Conservation (phyloP, 306 rosid genomes). For the Carpinus fangiana region DNA sequence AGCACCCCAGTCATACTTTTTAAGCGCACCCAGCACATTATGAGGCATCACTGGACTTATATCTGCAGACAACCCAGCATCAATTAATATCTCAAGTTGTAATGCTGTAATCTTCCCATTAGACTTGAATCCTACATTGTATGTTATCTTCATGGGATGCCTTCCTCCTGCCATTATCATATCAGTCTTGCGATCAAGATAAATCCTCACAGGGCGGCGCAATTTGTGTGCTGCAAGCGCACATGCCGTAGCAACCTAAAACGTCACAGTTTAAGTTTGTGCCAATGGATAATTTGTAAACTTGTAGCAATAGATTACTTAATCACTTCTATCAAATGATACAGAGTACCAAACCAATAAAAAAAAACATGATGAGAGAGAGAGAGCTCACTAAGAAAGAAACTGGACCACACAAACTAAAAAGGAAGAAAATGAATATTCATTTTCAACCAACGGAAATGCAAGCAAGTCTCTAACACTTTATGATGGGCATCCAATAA, state of each 20-base stretch:
- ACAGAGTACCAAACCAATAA: neutral
- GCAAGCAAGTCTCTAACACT: neutral
- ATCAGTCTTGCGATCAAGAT: conserved; percentile 80
- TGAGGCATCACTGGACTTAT: conserved; percentile 61
- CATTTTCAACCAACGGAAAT: neutral
- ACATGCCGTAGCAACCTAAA: conserved; percentile 79
- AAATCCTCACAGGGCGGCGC: conserved; percentile 72
- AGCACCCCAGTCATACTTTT: conserved; percentile 93
- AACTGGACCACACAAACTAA: neutral
- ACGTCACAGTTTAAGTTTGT: conserved; percentile 30
- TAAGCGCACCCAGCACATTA: conserved; percentile 47
- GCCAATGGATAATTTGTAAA: neutral
- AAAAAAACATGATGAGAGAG: neutral
- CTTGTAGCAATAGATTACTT: neutral
- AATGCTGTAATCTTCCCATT: conserved; percentile 85
- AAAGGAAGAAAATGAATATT: neutral
- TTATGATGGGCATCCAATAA: neutral
- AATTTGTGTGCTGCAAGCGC: conserved; percentile 89
- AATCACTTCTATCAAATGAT: neutral
- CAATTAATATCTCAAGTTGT: conserved; percentile 64
- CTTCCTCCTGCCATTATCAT: conserved; percentile 96
- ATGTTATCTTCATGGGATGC: conserved; percentile 91
- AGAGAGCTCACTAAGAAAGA: neutral
- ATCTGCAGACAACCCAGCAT: conserved; percentile 76
- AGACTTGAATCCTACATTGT: conserved; percentile 78